Evolutionary conservation across 2,329 filamentous ascomycete species (phyloP).

Genomic region (Aspergillus versicolor): DNA sequence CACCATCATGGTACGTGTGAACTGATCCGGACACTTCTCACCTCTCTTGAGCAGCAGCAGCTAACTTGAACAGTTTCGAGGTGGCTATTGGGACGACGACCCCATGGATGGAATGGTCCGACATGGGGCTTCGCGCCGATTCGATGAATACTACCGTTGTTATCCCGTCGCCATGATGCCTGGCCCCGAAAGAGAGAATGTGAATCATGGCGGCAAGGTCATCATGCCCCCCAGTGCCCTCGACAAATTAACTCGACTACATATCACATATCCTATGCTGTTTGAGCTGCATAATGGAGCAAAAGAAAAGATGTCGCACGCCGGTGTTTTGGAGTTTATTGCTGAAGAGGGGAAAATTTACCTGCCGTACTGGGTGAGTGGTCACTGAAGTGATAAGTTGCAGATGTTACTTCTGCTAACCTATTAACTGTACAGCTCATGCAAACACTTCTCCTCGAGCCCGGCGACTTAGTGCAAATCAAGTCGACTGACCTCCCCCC

Average conservation of each 20-base stretch:
- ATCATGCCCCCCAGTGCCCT: slow-evolving; percentile 94
- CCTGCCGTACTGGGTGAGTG: slow-evolving; percentile 82
- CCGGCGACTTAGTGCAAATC: slow-evolving; percentile 91
- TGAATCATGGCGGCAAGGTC: slow-evolving; percentile 97
- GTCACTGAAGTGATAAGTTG: background rate
- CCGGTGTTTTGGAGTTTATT: slow-evolving; percentile 94
- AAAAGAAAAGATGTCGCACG: slow-evolving; percentile 78
- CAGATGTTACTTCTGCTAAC: slow-evolving; percentile 4
- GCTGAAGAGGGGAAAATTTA: slow-evolving; percentile 97
- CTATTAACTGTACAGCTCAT: slow-evolving; percentile 66
- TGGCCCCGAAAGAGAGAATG: slow-evolving; percentile 79
- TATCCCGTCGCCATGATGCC: slow-evolving; percentile 95
- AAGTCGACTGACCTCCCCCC: slow-evolving; percentile 91
- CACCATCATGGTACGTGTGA: slow-evolving; percentile 26
- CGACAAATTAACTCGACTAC: slow-evolving; percentile 91
- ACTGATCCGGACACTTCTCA: background rate
- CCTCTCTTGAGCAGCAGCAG: background rate
- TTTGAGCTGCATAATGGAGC: slow-evolving; percentile 94
- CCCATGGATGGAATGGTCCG: slow-evolving; percentile 53
- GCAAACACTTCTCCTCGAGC: slow-evolving; percentile 84
- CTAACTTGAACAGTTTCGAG: slow-evolving; percentile 40
- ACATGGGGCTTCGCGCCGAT: slow-evolving; percentile 64
- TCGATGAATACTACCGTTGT: slow-evolving; percentile 98
- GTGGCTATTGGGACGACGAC: slow-evolving; percentile 54
- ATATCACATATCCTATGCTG: slow-evolving; percentile 95